Conservation (phyloP, 208 protist species). For the Wallacemonas collosoma region DNA sequence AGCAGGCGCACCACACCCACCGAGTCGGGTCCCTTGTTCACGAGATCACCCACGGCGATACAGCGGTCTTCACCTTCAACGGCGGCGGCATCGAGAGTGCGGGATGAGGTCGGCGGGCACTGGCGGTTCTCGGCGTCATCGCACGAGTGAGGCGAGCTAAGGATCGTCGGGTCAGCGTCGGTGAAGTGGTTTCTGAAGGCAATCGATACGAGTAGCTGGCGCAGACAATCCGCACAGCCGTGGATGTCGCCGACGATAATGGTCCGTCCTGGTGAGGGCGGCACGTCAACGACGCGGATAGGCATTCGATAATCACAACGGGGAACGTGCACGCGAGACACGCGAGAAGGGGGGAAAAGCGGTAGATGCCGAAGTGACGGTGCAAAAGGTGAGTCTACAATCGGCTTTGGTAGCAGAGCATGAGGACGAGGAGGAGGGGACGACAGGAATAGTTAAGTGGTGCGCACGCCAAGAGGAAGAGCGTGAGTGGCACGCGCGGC, state of each 20-base stretch:
- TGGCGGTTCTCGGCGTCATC: neutral
- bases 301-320: neutral
- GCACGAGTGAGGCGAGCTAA: neutral
- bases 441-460: no score
- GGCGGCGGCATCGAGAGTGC: neutral
- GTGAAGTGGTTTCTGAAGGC: constrained; percentile 40
- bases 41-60: constrained; percentile 72
- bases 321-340: no score
- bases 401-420: no score
- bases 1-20: constrained; percentile 58
- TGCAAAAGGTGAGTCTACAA: no score
- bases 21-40: constrained; percentile 86
- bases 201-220: constrained; percentile 46
- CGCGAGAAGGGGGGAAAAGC: neutral
- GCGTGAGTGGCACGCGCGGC: no score
- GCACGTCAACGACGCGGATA: constrained; percentile 19
- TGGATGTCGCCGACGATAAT: constrained; percentile 84
- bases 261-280: constrained; percentile 27
- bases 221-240: constrained; percentile 63
- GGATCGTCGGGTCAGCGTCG: neutral
- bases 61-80: constrained; percentile 42
- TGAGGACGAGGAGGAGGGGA: no score
- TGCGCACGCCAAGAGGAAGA: no score
- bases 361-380: no score
- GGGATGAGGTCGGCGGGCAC: no score